phyloP scores from a whole-genome alignment of 257 asterid genomes.

The Catharanthus roseus region DNA sequence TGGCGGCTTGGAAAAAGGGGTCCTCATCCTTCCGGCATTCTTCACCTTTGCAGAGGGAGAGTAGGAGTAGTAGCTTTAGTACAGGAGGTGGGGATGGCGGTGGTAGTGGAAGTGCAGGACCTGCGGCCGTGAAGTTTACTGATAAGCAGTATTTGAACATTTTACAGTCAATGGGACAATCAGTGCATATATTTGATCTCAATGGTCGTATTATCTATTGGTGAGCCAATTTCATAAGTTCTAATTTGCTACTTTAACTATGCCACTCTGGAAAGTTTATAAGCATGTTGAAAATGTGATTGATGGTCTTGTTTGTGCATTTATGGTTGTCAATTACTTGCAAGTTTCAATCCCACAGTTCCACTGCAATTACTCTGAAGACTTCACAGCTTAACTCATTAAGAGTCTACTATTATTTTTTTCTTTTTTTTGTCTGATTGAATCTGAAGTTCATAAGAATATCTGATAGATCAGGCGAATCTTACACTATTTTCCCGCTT shows the following conservation, averaged over 20 bases:
- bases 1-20: slow-evolving; percentile 53
- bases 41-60: slow-evolving; percentile 80
- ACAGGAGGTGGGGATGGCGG: slow-evolving; percentile 17
- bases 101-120: slow-evolving; percentile 25
- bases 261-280: not conserved
- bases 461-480: not conserved
- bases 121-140: slow-evolving; percentile 52
- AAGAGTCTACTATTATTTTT: not conserved
- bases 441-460: not conserved
- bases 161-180: slow-evolving; percentile 89
- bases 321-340: not conserved
- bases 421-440: not conserved
- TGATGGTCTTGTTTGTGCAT: slow-evolving; percentile 1
- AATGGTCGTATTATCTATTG: slow-evolving; percentile 66
- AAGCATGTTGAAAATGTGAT: slow-evolving; percentile 4
- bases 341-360: not conserved
- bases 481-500: not conserved
- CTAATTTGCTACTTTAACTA: slow-evolving; percentile 1
- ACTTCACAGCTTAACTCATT: not conserved
- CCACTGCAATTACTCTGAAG: not conserved
- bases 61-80: slow-evolving; percentile 28
- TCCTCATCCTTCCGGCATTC: slow-evolving; percentile 61
- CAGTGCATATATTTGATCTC: slow-evolving; percentile 71
- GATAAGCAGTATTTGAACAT: slow-evolving; percentile 75
- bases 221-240: slow-evolving; percentile 34